Base-by-base conservation (phyloP, 2,329 filamentous ascomycete species). In the Drechslera avenae region DNA sequence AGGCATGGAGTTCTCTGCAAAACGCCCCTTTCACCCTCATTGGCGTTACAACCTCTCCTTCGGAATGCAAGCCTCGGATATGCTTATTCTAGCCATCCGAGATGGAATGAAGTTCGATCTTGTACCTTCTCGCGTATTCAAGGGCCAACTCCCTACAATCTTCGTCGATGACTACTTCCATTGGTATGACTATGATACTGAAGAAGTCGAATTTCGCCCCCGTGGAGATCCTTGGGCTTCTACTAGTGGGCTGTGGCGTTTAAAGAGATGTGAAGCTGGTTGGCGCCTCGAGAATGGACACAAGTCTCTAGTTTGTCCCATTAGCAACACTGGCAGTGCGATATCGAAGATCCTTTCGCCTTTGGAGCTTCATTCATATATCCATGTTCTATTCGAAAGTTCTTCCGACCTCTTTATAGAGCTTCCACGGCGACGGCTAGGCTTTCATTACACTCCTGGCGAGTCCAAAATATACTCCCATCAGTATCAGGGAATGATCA, bases 1-100 rank as follows among this genome's bases (percentile, higher is more conserved):
- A 0, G 77, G 76, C 2, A 75, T 82, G 73, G 43, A 56, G 0
- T 81, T 79, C 44, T 75, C 75, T 0, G 65, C 68, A 0, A 77
- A 73, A 23, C 54, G 56, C 0, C 36, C 30, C 3, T 59, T 59
- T 30, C 47, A 47, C 3, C 4, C 9, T 12, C n/a, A 30, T 28
- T 28, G 26, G 26, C 12, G 26, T 28, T 28, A 28, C 26, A 28
- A 28, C 3, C 32, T 34, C n/a, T 2, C 3, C 32, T 73, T 82
- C 33, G 71, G 67, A 16, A 59, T 67, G 63, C 6, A 50, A 4
- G 45, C 30, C 0, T 7, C 13, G 3, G 58, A 70, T 14, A 54
- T 72, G 49, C 46, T 68, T 3, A 26, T 73, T 1, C 32, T 63
- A 0, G 62, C 67, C 1, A 17, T 41, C 1, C 14, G 39, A 6